Evolutionary conservation across 2,329 filamentous ascomycete genomes (phyloP).

Genomic region (Ophiostoma tasmaniense): DNA sequence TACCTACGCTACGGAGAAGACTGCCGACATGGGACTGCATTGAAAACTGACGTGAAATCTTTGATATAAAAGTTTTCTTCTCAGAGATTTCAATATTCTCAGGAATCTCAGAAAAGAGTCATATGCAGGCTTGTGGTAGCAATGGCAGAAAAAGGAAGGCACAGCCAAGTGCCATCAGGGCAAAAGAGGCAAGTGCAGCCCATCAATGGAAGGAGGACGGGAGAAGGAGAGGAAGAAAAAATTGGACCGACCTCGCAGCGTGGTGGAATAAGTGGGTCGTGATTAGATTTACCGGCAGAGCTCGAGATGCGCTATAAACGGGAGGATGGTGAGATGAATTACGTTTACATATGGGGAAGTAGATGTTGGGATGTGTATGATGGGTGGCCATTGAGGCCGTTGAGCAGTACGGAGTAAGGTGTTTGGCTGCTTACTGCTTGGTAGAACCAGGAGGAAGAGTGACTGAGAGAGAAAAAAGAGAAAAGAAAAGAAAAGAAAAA

Average conservation of each 20-base stretch:
- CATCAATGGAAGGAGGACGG: not conserved
- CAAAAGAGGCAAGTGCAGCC: not conserved
- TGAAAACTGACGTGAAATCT: not conserved
- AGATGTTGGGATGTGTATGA: not conserved
- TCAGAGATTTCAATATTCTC: too few relatives aligned
- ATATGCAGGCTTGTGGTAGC: not conserved
- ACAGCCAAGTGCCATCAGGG: not conserved
- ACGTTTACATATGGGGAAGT: not conserved
- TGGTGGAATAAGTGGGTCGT: not conserved
- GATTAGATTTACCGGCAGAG: slow-evolving; percentile 9
- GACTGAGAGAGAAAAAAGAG: not conserved
- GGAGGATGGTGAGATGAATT: not conserved
- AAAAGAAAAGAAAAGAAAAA: not conserved
- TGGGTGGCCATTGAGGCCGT: too few relatives aligned
- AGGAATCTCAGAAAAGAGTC: slow-evolving; percentile 7
- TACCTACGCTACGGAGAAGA: not conserved
- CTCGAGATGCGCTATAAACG: slow-evolving; percentile 3
- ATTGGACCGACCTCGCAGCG: slow-evolving; percentile 14
- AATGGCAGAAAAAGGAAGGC: not conserved
- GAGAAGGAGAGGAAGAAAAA: slow-evolving; percentile 10
- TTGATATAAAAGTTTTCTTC: not conserved
- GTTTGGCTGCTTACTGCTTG: too few relatives aligned
- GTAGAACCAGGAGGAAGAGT: not conserved
- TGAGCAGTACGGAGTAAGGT: too few relatives aligned
- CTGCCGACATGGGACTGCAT: not conserved